Conservation (phyloP, 441 rosid genomes). For the Theobroma grandiflorum region DNA sequence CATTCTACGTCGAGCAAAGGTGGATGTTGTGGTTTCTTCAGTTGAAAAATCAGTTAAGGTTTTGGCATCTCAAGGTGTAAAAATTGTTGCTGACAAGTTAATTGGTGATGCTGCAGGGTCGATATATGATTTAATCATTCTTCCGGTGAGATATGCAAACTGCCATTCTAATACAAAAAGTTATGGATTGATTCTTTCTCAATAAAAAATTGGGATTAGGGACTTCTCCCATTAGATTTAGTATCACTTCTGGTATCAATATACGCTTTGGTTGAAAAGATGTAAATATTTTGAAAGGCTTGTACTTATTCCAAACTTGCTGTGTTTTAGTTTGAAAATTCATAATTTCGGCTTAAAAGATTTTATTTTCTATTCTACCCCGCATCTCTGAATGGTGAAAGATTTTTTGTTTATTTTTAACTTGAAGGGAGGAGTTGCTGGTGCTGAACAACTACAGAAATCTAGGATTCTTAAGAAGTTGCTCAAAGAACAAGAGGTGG, state of each 20-base stretch:
- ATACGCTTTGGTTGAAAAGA: not conserved
- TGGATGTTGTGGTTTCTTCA: conserved; percentile 85
- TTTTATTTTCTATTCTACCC: not conserved
- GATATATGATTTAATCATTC: conserved; percentile 76
- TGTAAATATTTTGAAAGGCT: not conserved
- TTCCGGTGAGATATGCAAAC: conserved; percentile 70
- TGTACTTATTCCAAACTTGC: not conserved
- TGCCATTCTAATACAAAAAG: not conserved
- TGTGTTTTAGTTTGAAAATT: not conserved
- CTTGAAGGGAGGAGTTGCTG: conserved; percentile 69
- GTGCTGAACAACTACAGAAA: conserved; percentile 68
- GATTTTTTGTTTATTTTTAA: conserved; percentile 18
- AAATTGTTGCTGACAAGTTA: conserved; percentile 81
- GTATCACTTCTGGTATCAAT: not conserved
- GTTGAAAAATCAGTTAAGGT: conserved; percentile 70
- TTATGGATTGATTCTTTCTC: conserved; percentile 21
- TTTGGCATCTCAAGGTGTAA: conserved; percentile 77
- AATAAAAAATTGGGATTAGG: not conserved
- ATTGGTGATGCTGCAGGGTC: conserved; percentile 66
- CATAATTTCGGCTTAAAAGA: not conserved
- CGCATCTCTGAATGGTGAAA: not conserved
- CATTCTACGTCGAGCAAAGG: conserved; percentile 83
- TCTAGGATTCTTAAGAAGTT: conserved; percentile 79
- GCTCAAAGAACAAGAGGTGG: conserved; percentile 76
- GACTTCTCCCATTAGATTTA: not conserved